These are phyloP conservation scores for Schwanniomyces pseudopolymorphus DNA, from an alignment of 805 yeast genomes.

Conservation along the genomic window DNA sequence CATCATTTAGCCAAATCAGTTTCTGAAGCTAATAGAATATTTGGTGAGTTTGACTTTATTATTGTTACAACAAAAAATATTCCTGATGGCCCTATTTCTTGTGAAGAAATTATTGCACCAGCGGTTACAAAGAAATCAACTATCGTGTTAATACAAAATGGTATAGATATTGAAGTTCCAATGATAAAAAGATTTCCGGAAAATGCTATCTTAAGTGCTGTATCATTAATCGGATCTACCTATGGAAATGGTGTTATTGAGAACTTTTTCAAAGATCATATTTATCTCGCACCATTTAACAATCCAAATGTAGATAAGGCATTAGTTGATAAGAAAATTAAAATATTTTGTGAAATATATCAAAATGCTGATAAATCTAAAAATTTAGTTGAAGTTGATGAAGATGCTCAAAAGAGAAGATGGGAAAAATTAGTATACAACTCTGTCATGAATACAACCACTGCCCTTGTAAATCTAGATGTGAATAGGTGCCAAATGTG, in stretches of 20 bases:
- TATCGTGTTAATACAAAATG: slow-evolving; percentile 41
- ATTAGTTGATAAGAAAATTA: slow-evolving; percentile 12
- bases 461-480: slow-evolving; percentile 34
- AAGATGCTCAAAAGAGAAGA: slow-evolving; percentile 29
- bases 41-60: slow-evolving; percentile 35
- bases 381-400: slow-evolving; percentile 27
- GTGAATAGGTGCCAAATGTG: slow-evolving; percentile 35
- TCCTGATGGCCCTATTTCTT: slow-evolving; percentile 35
- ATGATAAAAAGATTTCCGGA: slow-evolving; percentile 31
- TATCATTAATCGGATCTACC: slow-evolving; percentile 35
- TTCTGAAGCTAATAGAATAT: slow-evolving; percentile 22
- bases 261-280: slow-evolving; percentile 19
- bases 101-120: slow-evolving; percentile 42
- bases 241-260: slow-evolving; percentile 21
- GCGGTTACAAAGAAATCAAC: slow-evolving; percentile 27
- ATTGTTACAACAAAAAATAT: slow-evolving; percentile 39
- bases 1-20: slow-evolving; percentile 25
- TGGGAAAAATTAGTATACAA: slow-evolving; percentile 43
- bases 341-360: slow-evolving; percentile 26
- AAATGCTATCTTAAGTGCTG: slow-evolving; percentile 35
- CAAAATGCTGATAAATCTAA: slow-evolving; percentile 22
- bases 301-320: slow-evolving; percentile 7
- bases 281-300: slow-evolving; percentile 22
- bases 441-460: slow-evolving; percentile 33
- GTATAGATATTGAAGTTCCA: slow-evolving; percentile 35